phyloP scores from a whole-genome alignment of 176 grass and related monocot genomes.

The Eleusine coracana region DNA sequence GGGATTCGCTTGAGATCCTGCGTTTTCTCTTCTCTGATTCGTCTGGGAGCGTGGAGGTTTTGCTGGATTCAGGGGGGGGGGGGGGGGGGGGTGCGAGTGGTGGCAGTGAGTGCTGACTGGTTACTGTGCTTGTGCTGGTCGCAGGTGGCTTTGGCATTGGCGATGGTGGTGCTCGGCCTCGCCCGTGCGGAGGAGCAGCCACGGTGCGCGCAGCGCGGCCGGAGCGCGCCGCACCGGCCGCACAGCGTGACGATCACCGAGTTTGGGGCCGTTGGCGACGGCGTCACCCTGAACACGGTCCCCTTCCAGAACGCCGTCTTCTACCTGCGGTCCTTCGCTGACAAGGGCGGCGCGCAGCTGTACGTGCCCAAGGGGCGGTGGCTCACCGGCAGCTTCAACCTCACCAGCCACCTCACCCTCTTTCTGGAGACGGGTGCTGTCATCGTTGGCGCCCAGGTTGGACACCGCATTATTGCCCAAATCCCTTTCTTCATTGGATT shows the following conservation, averaged over 20 bases:
- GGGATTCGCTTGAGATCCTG: constrained; percentile 31
- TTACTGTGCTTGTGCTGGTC: constrained; percentile 25
- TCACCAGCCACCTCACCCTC: constrained; percentile 87
- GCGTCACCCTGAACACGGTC: constrained; percentile 71
- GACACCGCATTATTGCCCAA: neutral
- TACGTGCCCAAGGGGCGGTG: constrained; percentile 87
- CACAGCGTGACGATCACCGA: constrained; percentile 90
- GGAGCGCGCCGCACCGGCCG: constrained; percentile 30
- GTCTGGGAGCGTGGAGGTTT: neutral
- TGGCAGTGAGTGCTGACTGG: constrained; percentile 18
- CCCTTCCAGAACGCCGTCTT: constrained; percentile 95
- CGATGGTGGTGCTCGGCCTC: constrained; percentile 6
- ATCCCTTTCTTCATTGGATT: neutral
- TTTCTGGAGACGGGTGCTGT: constrained; percentile 82
- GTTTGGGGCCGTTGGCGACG: constrained; percentile 87
- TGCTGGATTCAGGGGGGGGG: constrained; percentile 17
- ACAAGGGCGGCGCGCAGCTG: constrained; percentile 91
- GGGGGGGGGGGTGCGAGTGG: neutral
- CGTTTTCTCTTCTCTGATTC: neutral
- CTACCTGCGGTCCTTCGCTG: constrained; percentile 84
- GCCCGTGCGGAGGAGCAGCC: constrained; percentile 24
- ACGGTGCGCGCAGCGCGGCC: constrained; percentile 1
- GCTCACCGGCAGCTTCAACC: constrained; percentile 91
- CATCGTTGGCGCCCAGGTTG: constrained; percentile 72
- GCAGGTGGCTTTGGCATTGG: constrained; percentile 58